These are phyloP conservation scores for Blastocystis sp. DNA, from an alignment of 352 stramenopile genomes.

Conservation along the genomic window DNA sequence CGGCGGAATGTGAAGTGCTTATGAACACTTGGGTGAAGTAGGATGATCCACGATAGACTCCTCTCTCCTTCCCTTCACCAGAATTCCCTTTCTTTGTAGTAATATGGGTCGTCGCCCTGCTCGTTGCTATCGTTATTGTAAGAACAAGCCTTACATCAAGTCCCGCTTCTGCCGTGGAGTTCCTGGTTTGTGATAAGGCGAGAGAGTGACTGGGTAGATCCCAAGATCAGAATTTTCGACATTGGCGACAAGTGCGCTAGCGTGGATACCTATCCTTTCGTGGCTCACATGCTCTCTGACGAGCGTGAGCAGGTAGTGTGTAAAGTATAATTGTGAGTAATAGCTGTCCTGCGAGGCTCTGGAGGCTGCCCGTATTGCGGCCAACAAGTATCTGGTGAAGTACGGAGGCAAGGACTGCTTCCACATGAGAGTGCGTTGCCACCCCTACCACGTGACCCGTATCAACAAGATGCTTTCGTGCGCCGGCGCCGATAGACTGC, in stretches of 20 bases:
- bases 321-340: conserved; percentile 75
- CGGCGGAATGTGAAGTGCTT: conserved; percentile 28
- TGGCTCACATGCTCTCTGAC: conserved; percentile 90
- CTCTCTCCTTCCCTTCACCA: neutral
- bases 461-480: conserved; percentile 99
- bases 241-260: conserved; percentile 94
- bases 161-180: conserved; percentile 98
- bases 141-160: conserved; percentile 99
- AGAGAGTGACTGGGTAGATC: conserved; percentile 73
- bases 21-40: conserved; percentile 47
- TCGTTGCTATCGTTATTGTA: conserved; percentile 97
- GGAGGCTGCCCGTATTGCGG: conserved; percentile 93
- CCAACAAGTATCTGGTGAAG: conserved; percentile 98
- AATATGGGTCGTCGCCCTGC: conserved; percentile 76
- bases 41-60: neutral
- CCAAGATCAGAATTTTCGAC: conserved; percentile 99
- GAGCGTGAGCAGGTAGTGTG: conserved; percentile 74
- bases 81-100: conserved; percentile 14
- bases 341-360: conserved; percentile 94
- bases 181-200: conserved; percentile 74
- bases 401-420: conserved; percentile 95
- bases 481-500: conserved; percentile 93
- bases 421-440: conserved; percentile 96
- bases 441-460: conserved; percentile 97
- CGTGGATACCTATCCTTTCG: conserved; percentile 96